phyloP scores from a whole-genome alignment of 164 flowering plant species.

The Piper longum region DNA sequence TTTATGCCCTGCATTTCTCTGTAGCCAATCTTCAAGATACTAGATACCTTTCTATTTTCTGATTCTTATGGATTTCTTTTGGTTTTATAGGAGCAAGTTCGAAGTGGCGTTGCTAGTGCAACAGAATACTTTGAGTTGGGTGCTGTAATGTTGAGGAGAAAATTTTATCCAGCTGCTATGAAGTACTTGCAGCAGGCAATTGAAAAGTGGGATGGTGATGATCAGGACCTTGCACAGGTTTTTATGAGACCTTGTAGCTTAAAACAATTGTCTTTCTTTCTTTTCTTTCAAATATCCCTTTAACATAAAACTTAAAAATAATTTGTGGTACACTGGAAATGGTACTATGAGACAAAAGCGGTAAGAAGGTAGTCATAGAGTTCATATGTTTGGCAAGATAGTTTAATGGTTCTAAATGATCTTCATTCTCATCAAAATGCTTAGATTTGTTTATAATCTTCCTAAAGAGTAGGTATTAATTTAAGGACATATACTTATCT shows the following conservation, averaged over 20 bases:
- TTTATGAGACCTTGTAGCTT: neutral
- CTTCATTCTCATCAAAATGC: too few species aligned
- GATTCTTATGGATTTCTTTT: neutral
- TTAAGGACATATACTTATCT: too few species aligned
- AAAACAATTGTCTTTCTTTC: neutral
- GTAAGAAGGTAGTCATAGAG: neutral
- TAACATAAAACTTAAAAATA: neutral
- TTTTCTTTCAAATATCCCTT: neutral
- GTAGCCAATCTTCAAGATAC: neutral
- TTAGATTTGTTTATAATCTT: too few species aligned
- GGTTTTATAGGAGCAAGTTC: constrained; percentile 66
- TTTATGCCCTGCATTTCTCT: neutral
- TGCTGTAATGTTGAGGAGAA: constrained; percentile 94
- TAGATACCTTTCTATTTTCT: neutral
- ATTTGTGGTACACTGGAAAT: neutral
- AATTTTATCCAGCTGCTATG: constrained; percentile 85
- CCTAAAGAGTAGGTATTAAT: neutral
- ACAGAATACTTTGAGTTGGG: constrained; percentile 87
- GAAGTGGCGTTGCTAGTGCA: constrained; percentile 95
- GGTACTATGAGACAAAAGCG: neutral
- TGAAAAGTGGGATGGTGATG: constrained; percentile 94
- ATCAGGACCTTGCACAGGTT: constrained; percentile 96
- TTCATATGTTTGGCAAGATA: neutral
- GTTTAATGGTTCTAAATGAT: too few species aligned
- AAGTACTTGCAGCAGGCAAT: constrained; percentile 86